Evolutionary conservation across 352 stramenopile species (phyloP), one percentile per base, ranked within the genome.

Genomic region (Thalassiosira ordinaria): DNA sequence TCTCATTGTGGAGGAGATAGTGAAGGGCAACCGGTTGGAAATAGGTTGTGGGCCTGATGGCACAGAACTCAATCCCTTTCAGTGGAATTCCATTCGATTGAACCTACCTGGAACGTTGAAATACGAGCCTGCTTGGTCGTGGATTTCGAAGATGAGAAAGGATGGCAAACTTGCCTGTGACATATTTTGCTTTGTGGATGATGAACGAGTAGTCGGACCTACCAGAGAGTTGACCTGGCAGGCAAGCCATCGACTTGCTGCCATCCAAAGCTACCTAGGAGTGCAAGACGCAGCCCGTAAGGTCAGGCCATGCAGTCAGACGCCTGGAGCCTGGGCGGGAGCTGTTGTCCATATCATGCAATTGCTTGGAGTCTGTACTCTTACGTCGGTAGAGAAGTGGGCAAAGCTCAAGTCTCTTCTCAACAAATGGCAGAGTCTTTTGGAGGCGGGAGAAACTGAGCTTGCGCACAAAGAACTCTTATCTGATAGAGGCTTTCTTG

Each of bases 381-480:
- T 71, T 1, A 80, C 78, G 2, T 77, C 74, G 3, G 39, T 81
- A 29, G 78, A 87, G 9, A 86, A 87, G 29, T 91, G 82, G 81
- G 47, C 60, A 24, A 90, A 82, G 20, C 18, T 75, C 0, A 76
- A 67, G 20, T 27, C 47, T 37, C 1, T 61, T 9, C 14, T 63
- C 13, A 31, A 63, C 7, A 76, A 67, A 39, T 76, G 66, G 66
- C 14, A 13, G 24, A 31, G 55, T 29, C 6, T 22, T 31, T 60
- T 76, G 11, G 1, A 14, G 0, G 14, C n/a, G n/a, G 57, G 73
- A 33, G 31, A 74, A 4, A 51, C 20, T 13, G 16, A 62, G 20
- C 55, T 87, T 22, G 41, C 71, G 16, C 64, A 75, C 16, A 78
- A 83, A 35, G 39, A 73, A 16, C 24, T 86, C 0, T 33, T 78